These are phyloP conservation scores for Zygoascus sp. DNA, from an alignment of 1,139 yeast genomes.

Conservation along the genomic window DNA sequence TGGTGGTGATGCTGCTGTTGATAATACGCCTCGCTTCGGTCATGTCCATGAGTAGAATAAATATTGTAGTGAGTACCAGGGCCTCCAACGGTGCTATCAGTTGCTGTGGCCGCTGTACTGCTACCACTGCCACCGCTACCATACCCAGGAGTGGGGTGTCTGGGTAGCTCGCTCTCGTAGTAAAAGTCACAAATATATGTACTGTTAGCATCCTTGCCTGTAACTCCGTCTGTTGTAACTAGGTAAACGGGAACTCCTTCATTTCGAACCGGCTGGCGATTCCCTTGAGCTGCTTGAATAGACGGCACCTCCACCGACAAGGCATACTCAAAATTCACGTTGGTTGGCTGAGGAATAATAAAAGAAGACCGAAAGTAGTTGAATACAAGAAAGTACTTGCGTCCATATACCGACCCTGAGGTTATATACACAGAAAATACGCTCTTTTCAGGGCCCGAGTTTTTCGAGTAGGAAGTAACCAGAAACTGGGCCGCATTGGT, in stretches of 20 bases:
- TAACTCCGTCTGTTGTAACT: slow-evolving; percentile 21
- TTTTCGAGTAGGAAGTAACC: slow-evolving; percentile 10
- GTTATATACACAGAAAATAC: slow-evolving; percentile 13
- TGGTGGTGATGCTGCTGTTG: background rate
- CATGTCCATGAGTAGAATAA: background rate
- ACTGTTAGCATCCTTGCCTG: slow-evolving; percentile 18
- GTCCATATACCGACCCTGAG: slow-evolving; percentile 14
- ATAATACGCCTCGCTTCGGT: background rate
- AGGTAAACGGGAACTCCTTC: slow-evolving; percentile 17
- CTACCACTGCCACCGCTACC: background rate
- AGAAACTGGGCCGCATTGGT: slow-evolving; percentile 6
- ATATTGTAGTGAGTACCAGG: background rate
- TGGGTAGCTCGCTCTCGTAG: slow-evolving; percentile 13
- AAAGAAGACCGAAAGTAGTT: slow-evolving; percentile 18
- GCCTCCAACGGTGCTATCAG: background rate
- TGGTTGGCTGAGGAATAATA: slow-evolving; percentile 11
- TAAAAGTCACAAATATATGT: slow-evolving; percentile 28
- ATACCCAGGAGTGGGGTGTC: background rate
- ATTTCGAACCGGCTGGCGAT: slow-evolving; percentile 12
- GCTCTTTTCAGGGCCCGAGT: slow-evolving; percentile 12
- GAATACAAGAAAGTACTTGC: slow-evolving; percentile 19
- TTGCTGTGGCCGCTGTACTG: too few relatives aligned
- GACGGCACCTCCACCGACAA: slow-evolving; percentile 22
- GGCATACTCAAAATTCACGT: slow-evolving; percentile 17
- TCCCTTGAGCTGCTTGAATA: slow-evolving; percentile 15